phyloP scores from a whole-genome alignment of 768 basidiomycete genomes.

The Termitomyces titanicus region DNA sequence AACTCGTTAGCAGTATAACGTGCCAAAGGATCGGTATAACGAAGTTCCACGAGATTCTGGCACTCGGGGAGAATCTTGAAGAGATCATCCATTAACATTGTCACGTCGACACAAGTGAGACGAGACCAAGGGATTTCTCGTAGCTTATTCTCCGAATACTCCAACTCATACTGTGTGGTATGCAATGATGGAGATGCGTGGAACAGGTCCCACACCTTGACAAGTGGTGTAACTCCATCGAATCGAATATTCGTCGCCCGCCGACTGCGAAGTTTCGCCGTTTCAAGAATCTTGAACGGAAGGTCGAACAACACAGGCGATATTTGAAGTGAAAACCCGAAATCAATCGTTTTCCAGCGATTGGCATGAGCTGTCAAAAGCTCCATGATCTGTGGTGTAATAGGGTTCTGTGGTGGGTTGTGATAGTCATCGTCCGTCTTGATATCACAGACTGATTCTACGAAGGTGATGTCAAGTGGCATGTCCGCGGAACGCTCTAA shows the following conservation, averaged over 20 bases:
- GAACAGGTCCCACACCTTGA: constrained; percentile 2
- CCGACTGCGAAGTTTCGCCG: not conserved
- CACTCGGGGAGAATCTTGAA: not conserved
- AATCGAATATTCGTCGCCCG: constrained; percentile 2
- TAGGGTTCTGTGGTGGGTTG: not conserved
- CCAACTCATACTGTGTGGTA: not conserved
- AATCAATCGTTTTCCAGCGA: constrained; percentile 9
- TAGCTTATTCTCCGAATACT: not conserved
- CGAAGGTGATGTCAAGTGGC: not conserved
- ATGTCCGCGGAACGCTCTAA: not conserved
- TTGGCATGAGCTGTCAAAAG: constrained; percentile 4
- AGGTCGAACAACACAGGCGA: not conserved
- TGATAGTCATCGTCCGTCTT: not conserved
- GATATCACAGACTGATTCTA: not conserved
- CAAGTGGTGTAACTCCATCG: not conserved
- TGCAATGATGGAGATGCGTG: constrained; percentile 1
- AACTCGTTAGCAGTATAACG: not conserved
- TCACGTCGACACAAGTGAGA: constrained; percentile 5
- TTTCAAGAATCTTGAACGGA: constrained; percentile 4
- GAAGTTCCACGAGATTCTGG: constrained; percentile 2
- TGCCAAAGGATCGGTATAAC: not conserved
- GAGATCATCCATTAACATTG: not conserved
- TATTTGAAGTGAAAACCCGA: constrained; percentile 1
- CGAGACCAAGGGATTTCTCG: constrained; percentile 5
- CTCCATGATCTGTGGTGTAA: constrained; percentile 5